Evolutionary conservation across 495 filamentous ascomycete genomes (phyloP).

Genomic region (Astrocystis sublimbata): DNA sequence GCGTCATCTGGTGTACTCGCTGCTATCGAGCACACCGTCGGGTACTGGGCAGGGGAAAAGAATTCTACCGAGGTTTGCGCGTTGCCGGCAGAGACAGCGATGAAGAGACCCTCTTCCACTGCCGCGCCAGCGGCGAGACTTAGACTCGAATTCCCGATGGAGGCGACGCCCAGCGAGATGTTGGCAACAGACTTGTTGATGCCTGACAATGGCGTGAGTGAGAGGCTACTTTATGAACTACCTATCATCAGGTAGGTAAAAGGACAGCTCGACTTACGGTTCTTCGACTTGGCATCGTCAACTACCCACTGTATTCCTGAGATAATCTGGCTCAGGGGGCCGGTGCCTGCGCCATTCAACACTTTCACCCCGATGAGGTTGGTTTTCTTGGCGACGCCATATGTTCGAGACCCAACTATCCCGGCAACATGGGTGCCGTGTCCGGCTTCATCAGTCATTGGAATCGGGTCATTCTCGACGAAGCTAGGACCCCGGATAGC

Average conservation of each 20-base stretch:
- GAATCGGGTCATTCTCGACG: slow-evolving; percentile 25
- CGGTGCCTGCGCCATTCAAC: slow-evolving; percentile 41
- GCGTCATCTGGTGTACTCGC: slow-evolving; percentile 42
- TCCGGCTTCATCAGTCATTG: slow-evolving; percentile 41
- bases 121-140: slow-evolving; percentile 44
- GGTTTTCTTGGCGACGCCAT: slow-evolving; percentile 40
- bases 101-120: slow-evolving; percentile 43
- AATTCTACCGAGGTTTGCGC: slow-evolving; percentile 31
- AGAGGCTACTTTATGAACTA: background rate
- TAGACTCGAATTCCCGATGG: slow-evolving; percentile 36
- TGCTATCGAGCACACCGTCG: slow-evolving; percentile 54
- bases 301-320: slow-evolving; percentile 52
- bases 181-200: slow-evolving; percentile 41
- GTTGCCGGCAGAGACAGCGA: slow-evolving; percentile 51
- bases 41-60: slow-evolving; percentile 50
- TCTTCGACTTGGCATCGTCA: slow-evolving; percentile 34
- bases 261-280: slow-evolving; percentile 17
- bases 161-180: slow-evolving; percentile 50
- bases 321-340: slow-evolving; percentile 46
- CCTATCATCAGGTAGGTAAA: no score
- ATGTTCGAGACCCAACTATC: slow-evolving; percentile 32
- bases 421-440: slow-evolving; percentile 43
- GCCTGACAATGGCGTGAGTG: slow-evolving; percentile 15
- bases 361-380: slow-evolving; percentile 40
- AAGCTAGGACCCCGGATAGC: slow-evolving; percentile 51